Conservation (phyloP, 1,139 yeast genomes). For the Scheffersomyces illinoinensis region DNA sequence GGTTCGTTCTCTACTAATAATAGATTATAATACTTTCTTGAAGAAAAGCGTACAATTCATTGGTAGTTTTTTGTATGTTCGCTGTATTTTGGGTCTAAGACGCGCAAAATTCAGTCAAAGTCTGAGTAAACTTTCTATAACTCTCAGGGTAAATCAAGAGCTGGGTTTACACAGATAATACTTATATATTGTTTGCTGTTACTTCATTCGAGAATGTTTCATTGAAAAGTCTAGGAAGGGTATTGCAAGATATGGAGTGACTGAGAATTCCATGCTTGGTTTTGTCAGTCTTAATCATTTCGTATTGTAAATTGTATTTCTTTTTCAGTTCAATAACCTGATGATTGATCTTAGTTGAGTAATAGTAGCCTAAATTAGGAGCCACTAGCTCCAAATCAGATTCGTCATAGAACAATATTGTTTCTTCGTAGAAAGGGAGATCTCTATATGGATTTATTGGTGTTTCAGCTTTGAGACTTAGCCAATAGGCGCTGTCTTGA, state of each 20-base stretch:
- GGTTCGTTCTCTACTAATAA: too few relatives aligned
- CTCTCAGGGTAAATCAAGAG: not conserved
- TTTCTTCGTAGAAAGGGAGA: slow-evolving; percentile 3
- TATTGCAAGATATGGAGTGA: not conserved
- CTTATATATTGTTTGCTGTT: not conserved
- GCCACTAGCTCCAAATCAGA: slow-evolving; percentile 3
- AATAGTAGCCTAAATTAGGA: not conserved
- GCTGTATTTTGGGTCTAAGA: too few relatives aligned
- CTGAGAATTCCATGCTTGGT: not conserved
- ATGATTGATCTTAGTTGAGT: not conserved
- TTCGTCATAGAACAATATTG: slow-evolving; percentile 4
- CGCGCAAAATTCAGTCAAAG: too few relatives aligned
- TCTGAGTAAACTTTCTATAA: too few relatives aligned
- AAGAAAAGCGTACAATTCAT: too few relatives aligned
- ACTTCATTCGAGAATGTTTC: not conserved
- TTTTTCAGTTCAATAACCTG: not conserved
- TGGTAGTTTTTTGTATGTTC: too few relatives aligned
- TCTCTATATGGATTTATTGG: slow-evolving; percentile 3
- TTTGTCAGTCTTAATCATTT: not conserved
- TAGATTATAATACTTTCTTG: too few relatives aligned
- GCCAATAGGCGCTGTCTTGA: not conserved
- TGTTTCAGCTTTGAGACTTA: not conserved
- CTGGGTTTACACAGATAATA: not conserved
- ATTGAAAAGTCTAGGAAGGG: not conserved
- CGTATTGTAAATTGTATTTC: not conserved